A percentile compares a stretch with the other conserved stretches of the same genome.
Conservation (phyloP, 2,329 filamentous ascomycete species). For the Cladosporium sp. region DNA sequence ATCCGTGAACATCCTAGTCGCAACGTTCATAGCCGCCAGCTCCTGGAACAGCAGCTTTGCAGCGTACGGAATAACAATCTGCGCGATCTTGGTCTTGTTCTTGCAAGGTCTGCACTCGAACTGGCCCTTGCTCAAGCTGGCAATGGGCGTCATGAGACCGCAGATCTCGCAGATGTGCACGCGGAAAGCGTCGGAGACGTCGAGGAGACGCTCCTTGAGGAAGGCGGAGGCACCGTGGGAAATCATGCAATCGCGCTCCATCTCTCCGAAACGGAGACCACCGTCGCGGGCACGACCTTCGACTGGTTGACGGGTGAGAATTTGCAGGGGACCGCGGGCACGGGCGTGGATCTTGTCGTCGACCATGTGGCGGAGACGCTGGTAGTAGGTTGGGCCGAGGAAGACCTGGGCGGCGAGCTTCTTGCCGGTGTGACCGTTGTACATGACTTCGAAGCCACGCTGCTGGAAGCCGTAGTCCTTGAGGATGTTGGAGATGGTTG, state of each 20-base stretch:
- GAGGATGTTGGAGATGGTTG: slow-evolving; percentile 83
- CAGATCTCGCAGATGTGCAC: slow-evolving; percentile 99
- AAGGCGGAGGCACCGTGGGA: slow-evolving; percentile 97
- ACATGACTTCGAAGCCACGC: slow-evolving; percentile 97
- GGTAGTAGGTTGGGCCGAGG: slow-evolving; percentile 97
- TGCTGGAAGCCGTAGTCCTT: slow-evolving; percentile 92
- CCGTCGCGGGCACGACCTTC: slow-evolving; percentile 98
- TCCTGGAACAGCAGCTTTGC: slow-evolving; percentile 99
- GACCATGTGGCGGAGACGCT: slow-evolving; percentile 98
- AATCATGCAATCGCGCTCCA: slow-evolving; percentile 99
- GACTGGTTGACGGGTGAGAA: slow-evolving; percentile 93
- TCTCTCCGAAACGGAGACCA: slow-evolving; percentile 98
- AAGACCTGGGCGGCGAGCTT: slow-evolving; percentile 95
- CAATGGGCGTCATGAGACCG: slow-evolving; percentile 97
- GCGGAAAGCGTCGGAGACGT: slow-evolving; percentile 95
- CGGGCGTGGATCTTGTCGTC: slow-evolving; percentile 99
- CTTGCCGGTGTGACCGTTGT: slow-evolving; percentile 93
- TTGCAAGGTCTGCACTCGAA: slow-evolving; percentile 98
- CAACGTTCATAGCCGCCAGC: slow-evolving; percentile 97
- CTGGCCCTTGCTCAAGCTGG: slow-evolving; percentile 92
- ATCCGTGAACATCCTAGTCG: slow-evolving; percentile 90
- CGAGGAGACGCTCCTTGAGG: slow-evolving; percentile 94
- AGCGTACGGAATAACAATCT: slow-evolving; percentile 96
- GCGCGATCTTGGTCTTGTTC: slow-evolving; percentile 98
- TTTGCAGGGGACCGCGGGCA: slow-evolving; percentile 93